Evolutionary conservation across 2,329 filamentous ascomycete species (phyloP).

Genomic region (Xylaria sp.): DNA sequence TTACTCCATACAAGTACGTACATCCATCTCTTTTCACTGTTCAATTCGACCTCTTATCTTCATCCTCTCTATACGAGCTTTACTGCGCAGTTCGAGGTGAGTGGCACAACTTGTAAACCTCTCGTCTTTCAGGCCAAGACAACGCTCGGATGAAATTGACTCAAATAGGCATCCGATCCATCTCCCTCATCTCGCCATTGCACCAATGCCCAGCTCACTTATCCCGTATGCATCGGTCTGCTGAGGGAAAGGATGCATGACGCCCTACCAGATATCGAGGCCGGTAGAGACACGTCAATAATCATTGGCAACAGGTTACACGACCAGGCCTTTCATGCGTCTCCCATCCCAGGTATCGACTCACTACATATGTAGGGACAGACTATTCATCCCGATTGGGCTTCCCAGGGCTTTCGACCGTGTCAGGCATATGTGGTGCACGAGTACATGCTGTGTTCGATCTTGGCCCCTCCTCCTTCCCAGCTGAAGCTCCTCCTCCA

Average conservation of each 20-base stretch:
- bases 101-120: not conserved
- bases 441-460: not conserved
- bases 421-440: not conserved
- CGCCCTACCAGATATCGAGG: not conserved
- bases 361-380: not conserved
- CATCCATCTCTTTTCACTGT: too few species aligned
- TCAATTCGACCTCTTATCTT: not conserved
- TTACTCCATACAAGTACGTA: too few species aligned
- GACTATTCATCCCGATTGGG: not conserved
- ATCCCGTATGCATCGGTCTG: not conserved
- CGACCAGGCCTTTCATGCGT: not conserved
- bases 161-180: not conserved
- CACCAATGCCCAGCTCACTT: not conserved
- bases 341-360: not conserved
- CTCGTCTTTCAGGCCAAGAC: not conserved
- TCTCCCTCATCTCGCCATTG: not conserved
- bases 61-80: not conserved
- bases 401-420: not conserved
- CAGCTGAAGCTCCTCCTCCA: not conserved
- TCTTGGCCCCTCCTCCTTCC: not conserved
- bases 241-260: not conserved
- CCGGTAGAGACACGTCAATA: not conserved
- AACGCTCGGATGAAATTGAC: not conserved
- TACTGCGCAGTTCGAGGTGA: too few species aligned
- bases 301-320: not conserved